Percentiles rank a stretch among this genome's conserved stretches.
Evolutionary conservation across 768 basidiomycete species (phyloP).

Genomic region (Hygrophorus pudorinus): DNA sequence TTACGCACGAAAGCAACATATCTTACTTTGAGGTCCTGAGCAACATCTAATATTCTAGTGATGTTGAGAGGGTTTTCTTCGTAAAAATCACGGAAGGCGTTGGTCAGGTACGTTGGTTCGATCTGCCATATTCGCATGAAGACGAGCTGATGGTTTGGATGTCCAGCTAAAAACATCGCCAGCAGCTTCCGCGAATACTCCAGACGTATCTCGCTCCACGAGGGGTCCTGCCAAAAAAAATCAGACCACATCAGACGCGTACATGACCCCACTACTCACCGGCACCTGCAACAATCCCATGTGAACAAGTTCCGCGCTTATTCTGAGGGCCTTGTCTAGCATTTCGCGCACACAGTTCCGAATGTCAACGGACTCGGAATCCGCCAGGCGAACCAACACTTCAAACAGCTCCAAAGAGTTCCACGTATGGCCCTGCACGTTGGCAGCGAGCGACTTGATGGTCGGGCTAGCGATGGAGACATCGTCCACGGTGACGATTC

Average conservation of each 20-base stretch:
- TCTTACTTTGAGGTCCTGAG: conserved; percentile 84
- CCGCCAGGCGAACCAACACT: conserved; percentile 72
- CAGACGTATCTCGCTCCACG: conserved; percentile 82
- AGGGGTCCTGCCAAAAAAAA: conserved; percentile 42
- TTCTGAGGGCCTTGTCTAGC: conserved; percentile 88
- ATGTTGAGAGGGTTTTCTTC: conserved; percentile 88
- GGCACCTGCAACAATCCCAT: conserved; percentile 88
- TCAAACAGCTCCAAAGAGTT: conserved; percentile 89
- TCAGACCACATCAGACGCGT: background rate
- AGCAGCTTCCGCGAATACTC: conserved; percentile 82
- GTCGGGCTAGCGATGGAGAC: conserved; percentile 77
- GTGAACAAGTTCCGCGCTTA: conserved; percentile 88
- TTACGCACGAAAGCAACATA: background rate
- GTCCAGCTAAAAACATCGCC: conserved; percentile 82
- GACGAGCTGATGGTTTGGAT: conserved; percentile 92
- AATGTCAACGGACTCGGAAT: conserved; percentile 62
- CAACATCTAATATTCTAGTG: conserved; percentile 89
- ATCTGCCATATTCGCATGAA: conserved; percentile 97
- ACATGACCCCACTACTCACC: conserved; percentile 39
- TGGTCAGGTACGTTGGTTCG: conserved; percentile 74
- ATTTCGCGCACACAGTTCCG: conserved; percentile 76
- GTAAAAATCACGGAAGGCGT: conserved; percentile 88
- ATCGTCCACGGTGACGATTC: conserved; percentile 84
- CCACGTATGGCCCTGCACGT: conserved; percentile 90
- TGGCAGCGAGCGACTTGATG: conserved; percentile 85